Percentiles rank a stretch among this genome's conserved stretches.
These are phyloP conservation scores for Leonotis leonurus DNA, from an alignment of 257 asterid genomes.

Conservation along the genomic window DNA sequence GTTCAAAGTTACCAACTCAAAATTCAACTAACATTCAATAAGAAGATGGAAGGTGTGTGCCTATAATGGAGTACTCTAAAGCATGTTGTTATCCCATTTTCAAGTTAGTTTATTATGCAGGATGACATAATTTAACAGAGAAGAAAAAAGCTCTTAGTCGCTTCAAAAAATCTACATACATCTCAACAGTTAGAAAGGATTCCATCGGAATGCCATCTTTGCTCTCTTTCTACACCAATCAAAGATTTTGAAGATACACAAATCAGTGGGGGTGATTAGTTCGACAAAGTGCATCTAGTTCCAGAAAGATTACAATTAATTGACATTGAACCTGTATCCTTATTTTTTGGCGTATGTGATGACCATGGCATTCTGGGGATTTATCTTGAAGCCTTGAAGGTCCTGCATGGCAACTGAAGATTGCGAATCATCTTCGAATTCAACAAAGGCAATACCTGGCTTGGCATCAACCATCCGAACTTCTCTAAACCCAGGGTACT, in stretches of 20 bases:
- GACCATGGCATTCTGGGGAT: constrained; percentile 87
- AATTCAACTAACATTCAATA: too few relatives aligned
- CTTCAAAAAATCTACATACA: neutral
- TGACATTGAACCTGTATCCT: neutral
- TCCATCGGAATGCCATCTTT: neutral
- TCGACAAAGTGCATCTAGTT: neutral
- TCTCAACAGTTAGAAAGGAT: neutral
- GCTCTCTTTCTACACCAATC: neutral
- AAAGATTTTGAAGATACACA: neutral
- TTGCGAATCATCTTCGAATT: constrained; percentile 76
- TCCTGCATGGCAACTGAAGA: constrained; percentile 96
- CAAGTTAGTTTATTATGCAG: too few relatives aligned
- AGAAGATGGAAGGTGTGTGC: too few relatives aligned
- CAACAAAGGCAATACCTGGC: constrained; percentile 96
- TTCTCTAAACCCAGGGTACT: constrained; percentile 91
- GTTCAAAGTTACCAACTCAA: too few relatives aligned
- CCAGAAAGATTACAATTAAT: constrained; percentile 3
- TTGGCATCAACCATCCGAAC: constrained; percentile 94
- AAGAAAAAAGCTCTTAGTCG: neutral
- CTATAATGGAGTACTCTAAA: too few relatives aligned
- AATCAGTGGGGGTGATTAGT: neutral
- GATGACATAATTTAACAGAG: neutral
- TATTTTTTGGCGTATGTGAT: constrained; percentile 82
- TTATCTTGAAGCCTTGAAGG: constrained; percentile 93
- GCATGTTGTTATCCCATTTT: too few relatives aligned